Evolutionary conservation across 306 rosid genomes (phyloP), one percentile per base, ranked within the genome.

Genomic region (Arachis stenosperma): DNA sequence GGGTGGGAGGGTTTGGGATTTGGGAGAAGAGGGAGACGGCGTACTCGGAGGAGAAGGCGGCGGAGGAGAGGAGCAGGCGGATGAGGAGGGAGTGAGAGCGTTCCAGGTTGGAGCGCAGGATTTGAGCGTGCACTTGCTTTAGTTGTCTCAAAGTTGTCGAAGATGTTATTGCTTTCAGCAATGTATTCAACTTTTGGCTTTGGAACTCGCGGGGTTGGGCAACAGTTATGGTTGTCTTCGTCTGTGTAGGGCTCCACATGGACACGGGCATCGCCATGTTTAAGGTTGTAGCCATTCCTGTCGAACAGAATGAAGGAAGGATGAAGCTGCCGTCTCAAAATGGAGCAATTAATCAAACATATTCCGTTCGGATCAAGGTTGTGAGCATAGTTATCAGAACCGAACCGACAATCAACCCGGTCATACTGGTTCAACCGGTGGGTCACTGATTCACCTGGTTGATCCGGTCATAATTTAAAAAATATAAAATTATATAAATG

Each of bases 61-160:
- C 74, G 17, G 90, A 76, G 15, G 86, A 69, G 64, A 81, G 70
- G 33, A 85, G 63, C 10, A 92, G 90, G 53, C 78, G 62, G 63
- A 70, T 75, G 64, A 89, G 86, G 53, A 90, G 82, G 22, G 81
- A 62, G 36, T 71, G 52, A 50, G 85, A 79, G 42, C 54, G 60
- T 5, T 82, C 75, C n/a, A 56, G 56, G 2, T 67, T 61, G 63
- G 81, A 72, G 70, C 87, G 90, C 41, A 92, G 89, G 60, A 92
- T 84, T 75, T 82, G 94, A 13, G 90, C 87, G 67, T 92, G 97
- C 39, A 93, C 65, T 84, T 88, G 93, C 64, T 83, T 87, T 63
- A 93, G 88, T 1, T 86, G 90, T 12, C 64, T 17, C 39, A 82
- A 78, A 27, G 80, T 71, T 75, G 86, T 62, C 65, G 86, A 57